Base-by-base conservation (phyloP, 1,284 basidiomycete genomes). In the Ceratobasidium sp. region DNA sequence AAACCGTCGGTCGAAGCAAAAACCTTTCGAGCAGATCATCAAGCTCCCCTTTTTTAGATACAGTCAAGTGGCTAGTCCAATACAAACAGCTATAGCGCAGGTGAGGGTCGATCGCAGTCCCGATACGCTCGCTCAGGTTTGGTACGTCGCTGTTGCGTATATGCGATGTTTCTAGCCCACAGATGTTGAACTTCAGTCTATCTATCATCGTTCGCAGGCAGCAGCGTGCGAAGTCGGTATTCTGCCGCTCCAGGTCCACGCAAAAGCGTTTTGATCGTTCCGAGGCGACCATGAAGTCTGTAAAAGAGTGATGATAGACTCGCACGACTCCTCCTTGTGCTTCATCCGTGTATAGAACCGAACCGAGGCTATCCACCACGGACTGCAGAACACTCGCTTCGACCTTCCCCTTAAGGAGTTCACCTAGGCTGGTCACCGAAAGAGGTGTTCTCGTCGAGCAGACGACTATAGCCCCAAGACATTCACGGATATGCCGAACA, bases 271-370 rank as follows among this genome's bases (percentile, higher is more conserved):
- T 19, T 24, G 48, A 54, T 19, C 73, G 29, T 22, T 36, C 24
- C 1, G 47, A 24, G 29, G 56, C 44, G 7, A 45, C 47, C 29
- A 75, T 54, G 53, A 45, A 75, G 51, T 75, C 65, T 0, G 22
- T 53, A 45, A 75, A 75, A 5, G 73, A 75, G 6, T 41, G 36
- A 53, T 75, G 73, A 27, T 56, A 47, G 11, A 75, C 36, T 9
- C 73, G 50, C 8, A 75, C 31, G 7, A 54, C 31, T 17, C 50
- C 72, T 14, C 22, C n/a, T 15, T 56, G 54, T 1, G 51, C 15
- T n/a, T 60, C 33, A 1, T 53, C 29, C n/a, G 36, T 44, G 29
- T 64, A 41, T 27, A 74, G 45, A 9, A 74, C 72, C 3, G 72
- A 74, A 48, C 36, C 59, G 17, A 74, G 60, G 22, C 50, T 62